Evolutionary conservation across 2,329 filamentous ascomycete species (phyloP).

Genomic region (Chrysosporium keratinophilum): DNA sequence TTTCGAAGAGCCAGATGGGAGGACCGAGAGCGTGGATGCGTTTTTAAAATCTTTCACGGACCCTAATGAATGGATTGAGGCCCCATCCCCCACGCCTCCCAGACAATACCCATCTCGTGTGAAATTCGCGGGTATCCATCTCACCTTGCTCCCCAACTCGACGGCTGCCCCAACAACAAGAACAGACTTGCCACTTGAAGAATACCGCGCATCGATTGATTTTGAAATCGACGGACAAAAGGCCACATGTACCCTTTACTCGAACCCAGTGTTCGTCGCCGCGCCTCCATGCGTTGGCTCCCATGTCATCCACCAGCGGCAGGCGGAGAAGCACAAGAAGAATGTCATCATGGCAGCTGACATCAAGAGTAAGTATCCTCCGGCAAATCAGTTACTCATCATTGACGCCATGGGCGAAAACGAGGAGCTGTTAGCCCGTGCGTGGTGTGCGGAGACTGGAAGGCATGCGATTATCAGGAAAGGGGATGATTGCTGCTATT

Average conservation of each 20-base stretch:
- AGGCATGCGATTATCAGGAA: conserved; percentile 6
- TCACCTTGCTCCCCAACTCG: not conserved
- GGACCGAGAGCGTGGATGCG: not conserved
- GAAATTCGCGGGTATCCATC: not conserved
- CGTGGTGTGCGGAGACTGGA: conserved; percentile 8
- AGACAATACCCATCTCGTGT: not conserved
- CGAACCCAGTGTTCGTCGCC: conserved; percentile 1
- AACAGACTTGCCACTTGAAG: not conserved
- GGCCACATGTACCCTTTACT: conserved; percentile 2
- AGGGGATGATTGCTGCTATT: conserved; percentile 6
- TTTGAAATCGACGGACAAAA: conserved; percentile 1
- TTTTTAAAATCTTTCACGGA: conserved; percentile 2
- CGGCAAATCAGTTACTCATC: conserved; percentile 4
- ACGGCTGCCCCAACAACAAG: not conserved
- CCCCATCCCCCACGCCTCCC: not conserved
- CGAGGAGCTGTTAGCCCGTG: conserved; percentile 4
- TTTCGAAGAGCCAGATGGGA: conserved; percentile 3
- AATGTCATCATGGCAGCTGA: conserved; percentile 2
- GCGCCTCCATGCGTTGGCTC: conserved; percentile 3
- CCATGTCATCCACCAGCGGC: conserved; percentile 3
- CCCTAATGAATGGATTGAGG: conserved; percentile 3
- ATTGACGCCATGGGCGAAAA: conserved; percentile 10
- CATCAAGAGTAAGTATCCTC: conserved; percentile 1
- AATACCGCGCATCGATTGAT: not conserved
- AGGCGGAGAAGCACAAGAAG: conserved; percentile 2